A percentile compares a stretch with the other conserved stretches of the same genome.
These are phyloP conservation scores for Beauveria sp. DNA, from an alignment of 2,329 filamentous ascomycete species.

Conservation along the genomic window DNA sequence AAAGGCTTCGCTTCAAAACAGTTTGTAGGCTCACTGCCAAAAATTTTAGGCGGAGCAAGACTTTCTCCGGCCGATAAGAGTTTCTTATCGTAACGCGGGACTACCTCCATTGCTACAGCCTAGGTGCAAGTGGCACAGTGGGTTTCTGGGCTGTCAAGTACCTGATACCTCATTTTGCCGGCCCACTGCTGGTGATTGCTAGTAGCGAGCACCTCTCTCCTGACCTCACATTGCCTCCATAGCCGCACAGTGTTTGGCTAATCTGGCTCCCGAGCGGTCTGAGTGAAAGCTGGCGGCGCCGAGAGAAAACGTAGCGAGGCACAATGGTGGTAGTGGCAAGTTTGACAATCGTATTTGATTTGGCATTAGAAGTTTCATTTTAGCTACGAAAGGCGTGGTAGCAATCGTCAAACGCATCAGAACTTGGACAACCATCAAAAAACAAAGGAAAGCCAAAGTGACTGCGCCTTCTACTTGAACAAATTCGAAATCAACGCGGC, in stretches of 20 bases:
- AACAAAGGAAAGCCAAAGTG: constrained; percentile 32
- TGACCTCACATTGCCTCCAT: background rate
- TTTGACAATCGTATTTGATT: background rate
- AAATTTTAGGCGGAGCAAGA: constrained; percentile 22
- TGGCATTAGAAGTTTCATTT: constrained; percentile 24
- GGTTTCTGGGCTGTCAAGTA: background rate
- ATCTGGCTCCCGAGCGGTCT: background rate
- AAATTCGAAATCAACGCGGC: constrained; percentile 27
- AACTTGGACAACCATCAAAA: constrained; percentile 28
- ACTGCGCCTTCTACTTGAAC: constrained; percentile 33
- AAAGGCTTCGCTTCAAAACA: background rate
- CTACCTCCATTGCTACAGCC: background rate
- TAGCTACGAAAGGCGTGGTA: constrained; percentile 31
- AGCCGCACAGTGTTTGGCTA: background rate
- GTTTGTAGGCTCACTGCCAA: constrained; percentile 15
- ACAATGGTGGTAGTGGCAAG: no score
- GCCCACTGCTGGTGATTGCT: background rate
- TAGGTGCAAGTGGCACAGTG: background rate
- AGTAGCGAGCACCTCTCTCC: background rate
- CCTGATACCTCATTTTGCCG: background rate
- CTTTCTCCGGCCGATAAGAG: constrained; percentile 25
- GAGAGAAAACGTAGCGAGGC: no score
- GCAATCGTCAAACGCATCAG: constrained; percentile 29
- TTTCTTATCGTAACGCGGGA: constrained; percentile 20
- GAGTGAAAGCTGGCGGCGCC: no score